phyloP scores from a whole-genome alignment of 768 basidiomycete species.

The Suillus subluteus region DNA sequence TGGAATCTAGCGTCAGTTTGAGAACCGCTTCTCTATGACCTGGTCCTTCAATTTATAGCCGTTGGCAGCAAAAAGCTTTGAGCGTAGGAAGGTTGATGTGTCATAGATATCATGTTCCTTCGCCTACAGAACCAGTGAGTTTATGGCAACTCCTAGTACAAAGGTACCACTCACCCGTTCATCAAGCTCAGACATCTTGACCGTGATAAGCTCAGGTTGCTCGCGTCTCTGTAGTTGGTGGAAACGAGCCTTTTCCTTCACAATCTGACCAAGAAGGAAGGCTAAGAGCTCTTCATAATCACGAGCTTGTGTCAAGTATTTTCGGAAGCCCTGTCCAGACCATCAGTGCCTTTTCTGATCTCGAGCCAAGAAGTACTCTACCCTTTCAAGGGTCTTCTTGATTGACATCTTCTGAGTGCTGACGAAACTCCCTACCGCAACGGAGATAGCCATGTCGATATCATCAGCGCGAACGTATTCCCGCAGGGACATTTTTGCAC shows the following conservation, averaged over 20 bases:
- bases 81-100: conserved; percentile 80
- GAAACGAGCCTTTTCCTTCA: conserved; percentile 91
- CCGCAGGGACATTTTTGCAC: conserved; percentile 96
- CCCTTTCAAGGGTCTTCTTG: conserved; percentile 96
- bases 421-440: conserved; percentile 93
- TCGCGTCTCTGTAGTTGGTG: conserved; percentile 76
- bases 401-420: conserved; percentile 97
- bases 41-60: conserved; percentile 77
- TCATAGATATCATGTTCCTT: conserved; percentile 98
- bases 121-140: conserved; percentile 54
- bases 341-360: conserved; percentile 17
- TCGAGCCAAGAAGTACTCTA: conserved; percentile 31
- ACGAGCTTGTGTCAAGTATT: conserved; percentile 93
- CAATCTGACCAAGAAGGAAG: conserved; percentile 90
- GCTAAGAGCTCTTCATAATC: conserved; percentile 96
- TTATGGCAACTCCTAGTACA: background rate
- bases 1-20: conserved; percentile 27
- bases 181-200: conserved; percentile 84
- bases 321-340: conserved; percentile 80
- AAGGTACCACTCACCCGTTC: conserved; percentile 63
- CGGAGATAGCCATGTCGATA: conserved; percentile 96
- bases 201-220: conserved; percentile 75
- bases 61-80: conserved; percentile 83
- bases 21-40: conserved; percentile 78
- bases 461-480: conserved; percentile 97